Percentiles rank a stretch among this genome's conserved stretches.
Evolutionary conservation across 768 basidiomycete genomes (phyloP).

Genomic region (Termitomyces sp.): DNA sequence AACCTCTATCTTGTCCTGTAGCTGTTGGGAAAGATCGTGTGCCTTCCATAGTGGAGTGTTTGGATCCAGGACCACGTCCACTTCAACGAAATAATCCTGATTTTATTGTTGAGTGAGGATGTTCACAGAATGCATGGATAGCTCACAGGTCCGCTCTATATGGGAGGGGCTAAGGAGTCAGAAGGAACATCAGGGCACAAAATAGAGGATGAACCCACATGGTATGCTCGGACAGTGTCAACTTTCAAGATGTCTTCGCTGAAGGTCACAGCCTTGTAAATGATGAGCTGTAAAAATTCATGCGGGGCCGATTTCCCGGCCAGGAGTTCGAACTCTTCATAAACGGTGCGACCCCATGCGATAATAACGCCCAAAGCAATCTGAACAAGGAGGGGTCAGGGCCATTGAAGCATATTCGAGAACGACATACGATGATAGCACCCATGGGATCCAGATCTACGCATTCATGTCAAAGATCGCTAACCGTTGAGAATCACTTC

Average conservation of each 20-base stretch:
- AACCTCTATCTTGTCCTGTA: conserved; percentile 86
- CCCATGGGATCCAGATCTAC: conserved; percentile 75
- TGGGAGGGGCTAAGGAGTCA: background rate
- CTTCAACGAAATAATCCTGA: conserved; percentile 88
- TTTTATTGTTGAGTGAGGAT: background rate
- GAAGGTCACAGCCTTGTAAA: conserved; percentile 92
- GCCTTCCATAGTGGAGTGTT: conserved; percentile 87
- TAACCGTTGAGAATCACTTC: background rate
- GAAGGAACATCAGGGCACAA: conserved; percentile 2
- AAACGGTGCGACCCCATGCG: conserved; percentile 73
- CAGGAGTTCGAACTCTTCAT: conserved; percentile 76
- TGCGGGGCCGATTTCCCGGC: conserved; percentile 91
- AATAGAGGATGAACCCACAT: conserved; percentile 40
- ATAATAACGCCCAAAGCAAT: conserved; percentile 76
- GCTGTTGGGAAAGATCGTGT: conserved; percentile 76
- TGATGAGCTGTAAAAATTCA: conserved; percentile 85
- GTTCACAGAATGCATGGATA: background rate
- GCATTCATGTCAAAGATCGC: conserved; percentile 1
- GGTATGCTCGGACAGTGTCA: conserved; percentile 92
- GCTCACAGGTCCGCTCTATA: conserved; percentile 68
- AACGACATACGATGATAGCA: conserved; percentile 56
- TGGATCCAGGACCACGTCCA: conserved; percentile 91
- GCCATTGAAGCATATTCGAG: conserved; percentile 1
- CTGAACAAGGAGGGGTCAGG: conserved; percentile 20
- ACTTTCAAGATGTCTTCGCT: conserved; percentile 79